Conservation (phyloP, 495 filamentous ascomycete genomes). For the Annulohypoxylon moriforme region DNA sequence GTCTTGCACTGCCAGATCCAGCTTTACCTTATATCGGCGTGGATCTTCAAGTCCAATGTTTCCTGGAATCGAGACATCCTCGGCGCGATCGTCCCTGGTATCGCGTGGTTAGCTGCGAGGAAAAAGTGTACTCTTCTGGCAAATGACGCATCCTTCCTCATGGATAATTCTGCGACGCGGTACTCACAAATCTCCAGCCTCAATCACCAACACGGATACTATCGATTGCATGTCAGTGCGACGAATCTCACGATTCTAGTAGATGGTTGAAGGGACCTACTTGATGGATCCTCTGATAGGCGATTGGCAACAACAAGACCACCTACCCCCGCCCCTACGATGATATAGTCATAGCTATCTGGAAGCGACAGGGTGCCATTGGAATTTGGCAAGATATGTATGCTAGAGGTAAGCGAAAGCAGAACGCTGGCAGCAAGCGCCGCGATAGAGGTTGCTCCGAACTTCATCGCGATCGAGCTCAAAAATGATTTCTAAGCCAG, state of each 20-base stretch:
- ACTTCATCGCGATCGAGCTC: conserved; percentile 3
- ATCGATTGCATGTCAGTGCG: conserved; percentile 2
- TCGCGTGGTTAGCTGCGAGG: conserved; percentile 15
- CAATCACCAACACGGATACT: conserved; percentile 58
- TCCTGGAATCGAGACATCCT: conserved; percentile 50
- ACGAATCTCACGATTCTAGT: background rate
- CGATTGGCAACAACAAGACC: conserved; percentile 66
- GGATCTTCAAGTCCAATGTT: conserved; percentile 44
- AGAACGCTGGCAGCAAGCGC: conserved; percentile 28
- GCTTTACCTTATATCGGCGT: conserved; percentile 39
- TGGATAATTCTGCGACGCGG: background rate
- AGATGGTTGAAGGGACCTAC: conserved; percentile 24
- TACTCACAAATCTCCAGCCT: conserved; percentile 56
- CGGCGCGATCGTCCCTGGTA: conserved; percentile 47
- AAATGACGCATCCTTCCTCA: background rate
- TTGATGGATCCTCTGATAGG: conserved; percentile 58
- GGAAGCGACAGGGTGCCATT: conserved; percentile 32
- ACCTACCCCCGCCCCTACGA: conserved; percentile 66
- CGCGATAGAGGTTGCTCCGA: background rate
- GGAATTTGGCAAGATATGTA: conserved; percentile 19
- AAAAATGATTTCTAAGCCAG: background rate
- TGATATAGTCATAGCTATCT: conserved; percentile 60
- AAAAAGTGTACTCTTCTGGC: background rate
- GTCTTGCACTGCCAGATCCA: conserved; percentile 32
- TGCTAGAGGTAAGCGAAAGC: conserved; percentile 9